phyloP scores from a whole-genome alignment of 805 yeast genomes.

The Candida argentea region DNA sequence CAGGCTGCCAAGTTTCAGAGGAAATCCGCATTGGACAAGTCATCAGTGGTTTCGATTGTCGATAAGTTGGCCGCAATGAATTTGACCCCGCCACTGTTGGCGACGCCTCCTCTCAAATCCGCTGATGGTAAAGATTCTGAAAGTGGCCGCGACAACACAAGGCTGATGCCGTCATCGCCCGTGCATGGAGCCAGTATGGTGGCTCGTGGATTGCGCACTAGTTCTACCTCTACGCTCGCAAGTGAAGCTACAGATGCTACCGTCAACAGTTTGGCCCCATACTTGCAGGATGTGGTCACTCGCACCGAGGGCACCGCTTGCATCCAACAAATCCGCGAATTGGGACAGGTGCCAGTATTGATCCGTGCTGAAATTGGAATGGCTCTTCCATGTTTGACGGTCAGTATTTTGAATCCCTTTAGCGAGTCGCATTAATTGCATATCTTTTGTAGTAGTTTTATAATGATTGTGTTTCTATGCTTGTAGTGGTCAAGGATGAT shows the following conservation, averaged over 20 bases:
- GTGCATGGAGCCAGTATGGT: conserved; percentile 7
- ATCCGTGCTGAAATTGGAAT: conserved; percentile 88
- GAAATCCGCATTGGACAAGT: conserved; percentile 20
- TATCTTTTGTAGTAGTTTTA: no score
- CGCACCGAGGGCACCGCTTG: conserved; percentile 49
- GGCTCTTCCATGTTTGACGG: conserved; percentile 92
- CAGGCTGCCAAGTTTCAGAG: conserved; percentile 60
- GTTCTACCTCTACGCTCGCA: conserved; percentile 10
- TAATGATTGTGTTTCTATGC: no score
- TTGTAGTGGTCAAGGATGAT: no score
- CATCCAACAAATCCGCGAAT: conserved; percentile 75
- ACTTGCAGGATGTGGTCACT: conserved; percentile 45
- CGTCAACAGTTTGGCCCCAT: conserved; percentile 40
- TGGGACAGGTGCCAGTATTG: conserved; percentile 72
- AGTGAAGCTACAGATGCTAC: conserved; percentile 6
- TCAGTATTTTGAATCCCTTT: conserved; percentile 85
- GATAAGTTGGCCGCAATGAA: conserved; percentile 41
- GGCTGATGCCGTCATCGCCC: conserved; percentile 19
- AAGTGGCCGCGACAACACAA: conserved; percentile 6
- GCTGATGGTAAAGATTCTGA: conserved; percentile 1
- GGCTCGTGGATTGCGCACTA: conserved; percentile 14
- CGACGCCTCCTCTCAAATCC: conserved; percentile 10
- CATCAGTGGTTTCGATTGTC: conserved; percentile 32
- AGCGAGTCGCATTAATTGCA: conserved; percentile 10
- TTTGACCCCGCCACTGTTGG: conserved; percentile 37